Evolutionary conservation across 2,329 filamentous ascomycete species (phyloP).

Genomic region (Trichoderma afroharzianum): DNA sequence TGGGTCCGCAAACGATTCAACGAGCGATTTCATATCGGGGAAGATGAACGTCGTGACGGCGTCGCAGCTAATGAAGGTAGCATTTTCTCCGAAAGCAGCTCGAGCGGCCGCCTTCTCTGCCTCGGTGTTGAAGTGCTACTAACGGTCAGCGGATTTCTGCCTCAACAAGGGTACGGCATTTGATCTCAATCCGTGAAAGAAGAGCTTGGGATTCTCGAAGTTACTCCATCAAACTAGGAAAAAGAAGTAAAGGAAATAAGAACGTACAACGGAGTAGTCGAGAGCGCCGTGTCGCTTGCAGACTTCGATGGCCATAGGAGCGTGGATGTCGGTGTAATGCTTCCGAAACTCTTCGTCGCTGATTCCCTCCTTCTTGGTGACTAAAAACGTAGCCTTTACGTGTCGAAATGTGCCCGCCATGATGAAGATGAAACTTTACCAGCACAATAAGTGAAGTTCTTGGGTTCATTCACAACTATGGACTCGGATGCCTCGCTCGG

Average conservation of each 20-base stretch:
- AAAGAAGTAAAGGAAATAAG: background rate
- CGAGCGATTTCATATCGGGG: background rate
- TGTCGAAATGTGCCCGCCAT: slow-evolving; percentile 1
- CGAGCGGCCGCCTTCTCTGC: background rate
- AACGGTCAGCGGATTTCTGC: background rate
- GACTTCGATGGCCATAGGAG: background rate
- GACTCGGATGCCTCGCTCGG: background rate
- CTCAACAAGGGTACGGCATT: background rate
- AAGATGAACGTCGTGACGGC: background rate
- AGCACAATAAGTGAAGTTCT: background rate
- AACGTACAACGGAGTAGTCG: background rate
- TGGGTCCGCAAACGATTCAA: background rate
- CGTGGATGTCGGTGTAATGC: background rate
- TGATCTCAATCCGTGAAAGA: background rate
- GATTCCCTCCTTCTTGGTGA: background rate
- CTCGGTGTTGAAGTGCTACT: slow-evolving; percentile 1
- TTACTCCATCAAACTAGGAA: too few relatives aligned
- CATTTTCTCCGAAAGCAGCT: background rate
- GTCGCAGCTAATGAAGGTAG: background rate
- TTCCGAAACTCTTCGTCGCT: background rate
- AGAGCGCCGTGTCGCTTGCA: background rate
- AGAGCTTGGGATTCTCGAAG: background rate
- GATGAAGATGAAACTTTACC: background rate
- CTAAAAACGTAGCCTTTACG: background rate
- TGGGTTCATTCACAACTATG: background rate